A percentile compares a stretch with the other conserved stretches of the same genome.
These are phyloP conservation scores for Erysimum pusillum DNA, from an alignment of 441 rosid genomes.

Conservation along the genomic window DNA sequence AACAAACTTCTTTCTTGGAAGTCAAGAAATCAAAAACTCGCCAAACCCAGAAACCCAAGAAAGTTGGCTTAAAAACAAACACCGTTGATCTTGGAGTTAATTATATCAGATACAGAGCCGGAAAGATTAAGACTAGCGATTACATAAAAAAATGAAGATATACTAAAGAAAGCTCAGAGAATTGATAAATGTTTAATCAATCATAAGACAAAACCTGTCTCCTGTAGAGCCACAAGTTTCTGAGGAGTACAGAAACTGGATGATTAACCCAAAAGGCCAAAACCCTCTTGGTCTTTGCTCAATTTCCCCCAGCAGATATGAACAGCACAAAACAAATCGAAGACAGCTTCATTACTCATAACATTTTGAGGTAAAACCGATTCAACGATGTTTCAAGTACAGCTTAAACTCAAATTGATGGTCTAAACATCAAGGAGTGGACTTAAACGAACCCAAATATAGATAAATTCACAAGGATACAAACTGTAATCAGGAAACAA, in stretches of 20 bases:
- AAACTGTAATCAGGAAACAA: conserved; percentile 15
- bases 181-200: background rate
- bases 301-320: background rate
- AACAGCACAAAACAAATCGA: background rate
- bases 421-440: background rate
- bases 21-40: conserved; percentile 6
- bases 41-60: background rate
- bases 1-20: conserved; percentile 8
- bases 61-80: background rate
- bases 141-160: conserved; percentile 3
- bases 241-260: background rate
- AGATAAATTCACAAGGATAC: background rate
- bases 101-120: background rate
- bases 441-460: background rate
- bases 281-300: background rate
- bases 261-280: background rate
- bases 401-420: background rate
- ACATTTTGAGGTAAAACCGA: background rate
- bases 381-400: background rate
- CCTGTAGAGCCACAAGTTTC: background rate
- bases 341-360: background rate
- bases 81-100: background rate
- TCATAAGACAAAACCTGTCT: background rate
- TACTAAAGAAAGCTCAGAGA: background rate
- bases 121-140: background rate